phyloP scores from a whole-genome alignment of 2,329 filamentous ascomycete species.

The Penicillium sp. region DNA sequence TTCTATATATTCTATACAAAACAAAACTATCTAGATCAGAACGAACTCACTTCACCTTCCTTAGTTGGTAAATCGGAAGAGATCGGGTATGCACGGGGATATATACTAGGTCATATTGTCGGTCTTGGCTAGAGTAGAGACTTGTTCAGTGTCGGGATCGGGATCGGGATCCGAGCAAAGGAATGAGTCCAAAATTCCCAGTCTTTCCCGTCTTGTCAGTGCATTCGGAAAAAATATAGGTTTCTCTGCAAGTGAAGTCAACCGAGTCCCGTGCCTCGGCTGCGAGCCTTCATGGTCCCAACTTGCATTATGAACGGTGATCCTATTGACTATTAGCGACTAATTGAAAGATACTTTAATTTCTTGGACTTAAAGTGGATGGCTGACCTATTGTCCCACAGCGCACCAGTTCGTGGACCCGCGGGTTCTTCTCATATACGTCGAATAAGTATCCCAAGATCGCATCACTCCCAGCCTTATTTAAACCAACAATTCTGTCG shows the following conservation, averaged over 20 bases:
- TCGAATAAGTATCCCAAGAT: conserved; percentile 70
- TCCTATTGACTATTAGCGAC: conserved; percentile 49
- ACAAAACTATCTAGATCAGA: too few relatives aligned
- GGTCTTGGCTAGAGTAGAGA: too few relatives aligned
- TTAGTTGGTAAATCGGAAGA: too few relatives aligned
- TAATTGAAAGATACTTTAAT: too few relatives aligned
- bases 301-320: conserved; percentile 74
- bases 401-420: conserved; percentile 67
- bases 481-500: conserved; percentile 68
- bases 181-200: too few relatives aligned
- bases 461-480: conserved; percentile 69
- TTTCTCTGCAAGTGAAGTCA: conserved; percentile 72
- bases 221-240: conserved; percentile 68
- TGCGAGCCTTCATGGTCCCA: conserved; percentile 73
- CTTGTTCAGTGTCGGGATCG: too few relatives aligned
- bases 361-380: neutral
- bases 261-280: conserved; percentile 72
- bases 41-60: too few relatives aligned
- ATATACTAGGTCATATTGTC: too few relatives aligned
- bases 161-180: too few relatives aligned
- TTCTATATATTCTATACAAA: too few relatives aligned
- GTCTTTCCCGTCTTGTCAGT: conserved; percentile 67
- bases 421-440: conserved; percentile 70
- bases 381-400: conserved; percentile 71
- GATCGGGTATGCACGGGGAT: too few relatives aligned